phyloP scores from a whole-genome alignment of 139 green algal genomes.

The Trebouxia sp. region DNA sequence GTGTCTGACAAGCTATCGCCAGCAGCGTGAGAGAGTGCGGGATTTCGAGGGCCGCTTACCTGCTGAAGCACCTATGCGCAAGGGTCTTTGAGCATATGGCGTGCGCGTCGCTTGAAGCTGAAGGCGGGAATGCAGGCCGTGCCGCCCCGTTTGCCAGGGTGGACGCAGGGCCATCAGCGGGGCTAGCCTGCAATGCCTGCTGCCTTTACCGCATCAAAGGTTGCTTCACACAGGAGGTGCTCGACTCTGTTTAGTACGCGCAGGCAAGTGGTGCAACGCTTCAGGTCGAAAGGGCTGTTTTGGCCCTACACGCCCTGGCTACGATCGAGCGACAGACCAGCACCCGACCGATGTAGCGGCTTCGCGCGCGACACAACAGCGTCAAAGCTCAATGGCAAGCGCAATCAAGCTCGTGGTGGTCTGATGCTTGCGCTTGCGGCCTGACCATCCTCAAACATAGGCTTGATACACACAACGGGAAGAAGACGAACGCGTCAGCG shows the following conservation, averaged over 20 bases:
- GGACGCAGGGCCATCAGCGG: neutral
- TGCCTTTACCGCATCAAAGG: neutral
- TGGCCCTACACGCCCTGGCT: neutral
- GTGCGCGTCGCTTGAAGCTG: too few species aligned
- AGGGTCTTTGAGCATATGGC: neutral
- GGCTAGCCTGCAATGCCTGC: neutral
- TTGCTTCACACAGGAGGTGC: too few species aligned
- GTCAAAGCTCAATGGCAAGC: too few species aligned
- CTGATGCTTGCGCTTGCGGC: neutral
- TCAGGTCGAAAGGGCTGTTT: neutral
- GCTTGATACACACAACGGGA: neutral
- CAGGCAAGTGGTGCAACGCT: too few species aligned
- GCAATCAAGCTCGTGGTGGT: too few species aligned
- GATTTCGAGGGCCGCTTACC: too few species aligned
- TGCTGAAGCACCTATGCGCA: neutral
- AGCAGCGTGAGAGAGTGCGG: too few species aligned
- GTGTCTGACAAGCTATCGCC: too few species aligned
- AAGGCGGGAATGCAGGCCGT: neutral
- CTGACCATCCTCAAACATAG: neutral
- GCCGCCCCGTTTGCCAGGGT: slow-evolving; percentile 5
- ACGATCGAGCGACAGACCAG: neutral
- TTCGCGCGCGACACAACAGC: too few species aligned
- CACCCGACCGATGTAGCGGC: too few species aligned
- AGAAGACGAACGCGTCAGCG: neutral
- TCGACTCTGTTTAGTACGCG: too few species aligned